A percentile compares a stretch with the other conserved stretches of the same genome.
These are phyloP conservation scores for Penicillium dipodomyicola DNA, from an alignment of 495 filamentous ascomycete genomes.

Conservation along the genomic window DNA sequence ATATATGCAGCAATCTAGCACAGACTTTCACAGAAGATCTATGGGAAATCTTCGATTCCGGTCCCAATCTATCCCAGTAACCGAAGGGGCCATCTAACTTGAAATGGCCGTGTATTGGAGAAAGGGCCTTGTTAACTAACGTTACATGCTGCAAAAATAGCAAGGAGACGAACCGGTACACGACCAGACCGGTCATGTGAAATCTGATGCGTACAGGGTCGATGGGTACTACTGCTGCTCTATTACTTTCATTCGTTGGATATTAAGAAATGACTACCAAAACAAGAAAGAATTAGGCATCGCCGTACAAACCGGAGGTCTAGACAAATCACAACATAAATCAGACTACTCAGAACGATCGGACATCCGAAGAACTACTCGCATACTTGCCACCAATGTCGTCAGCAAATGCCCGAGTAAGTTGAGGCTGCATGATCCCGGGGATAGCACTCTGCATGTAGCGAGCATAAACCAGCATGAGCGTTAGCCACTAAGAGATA, in stretches of 20 bases:
- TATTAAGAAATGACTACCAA: slow-evolving; percentile 1
- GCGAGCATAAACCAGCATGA: background rate
- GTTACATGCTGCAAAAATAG: no score
- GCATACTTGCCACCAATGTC: background rate
- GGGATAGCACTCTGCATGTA: background rate
- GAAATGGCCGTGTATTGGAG: slow-evolving; percentile 23
- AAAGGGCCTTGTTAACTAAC: slow-evolving; percentile 27
- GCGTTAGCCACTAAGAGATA: background rate
- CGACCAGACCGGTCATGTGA: no score
- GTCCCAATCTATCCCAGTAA: slow-evolving; percentile 41
- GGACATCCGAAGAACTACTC: background rate
- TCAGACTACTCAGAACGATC: background rate
- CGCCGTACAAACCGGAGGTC: background rate
- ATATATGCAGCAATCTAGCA: slow-evolving; percentile 34
- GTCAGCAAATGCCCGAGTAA: background rate
- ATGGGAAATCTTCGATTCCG: slow-evolving; percentile 39
- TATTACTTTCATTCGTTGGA: no score
- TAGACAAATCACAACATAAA: background rate
- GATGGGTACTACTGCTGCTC: no score
- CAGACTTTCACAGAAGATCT: slow-evolving; percentile 34
- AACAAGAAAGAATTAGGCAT: background rate
- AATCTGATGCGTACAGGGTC: no score
- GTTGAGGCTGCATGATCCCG: background rate
- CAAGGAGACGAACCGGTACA: no score
- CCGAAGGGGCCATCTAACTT: slow-evolving; percentile 40